Evolutionary conservation across 305 asterid genomes (phyloP).

Genomic region (Fraxinus nigra): DNA sequence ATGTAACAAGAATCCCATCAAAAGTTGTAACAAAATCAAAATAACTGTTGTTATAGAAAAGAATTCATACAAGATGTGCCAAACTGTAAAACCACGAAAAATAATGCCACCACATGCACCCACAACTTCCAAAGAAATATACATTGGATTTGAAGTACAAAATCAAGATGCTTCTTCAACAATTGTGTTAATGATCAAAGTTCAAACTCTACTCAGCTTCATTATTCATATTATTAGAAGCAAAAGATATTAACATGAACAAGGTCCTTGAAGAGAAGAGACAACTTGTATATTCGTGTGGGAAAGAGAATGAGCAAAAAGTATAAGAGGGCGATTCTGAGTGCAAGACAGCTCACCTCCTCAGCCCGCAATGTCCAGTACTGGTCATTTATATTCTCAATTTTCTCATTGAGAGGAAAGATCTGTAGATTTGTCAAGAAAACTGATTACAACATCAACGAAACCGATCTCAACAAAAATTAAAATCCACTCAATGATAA

Average conservation of each 20-base stretch:
- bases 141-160: not conserved
- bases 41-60: not conserved
- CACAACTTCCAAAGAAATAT: not conserved
- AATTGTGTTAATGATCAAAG: not conserved
- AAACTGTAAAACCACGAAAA: not conserved
- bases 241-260: not conserved
- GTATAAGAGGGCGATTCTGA: conserved; percentile 1
- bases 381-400: conserved; percentile 75
- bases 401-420: conserved; percentile 56
- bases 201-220: not conserved
- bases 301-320: conserved; percentile 10
- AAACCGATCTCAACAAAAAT: not conserved
- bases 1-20: conserved; percentile 4
- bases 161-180: not conserved
- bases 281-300: not conserved
- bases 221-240: not conserved
- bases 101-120: not conserved
- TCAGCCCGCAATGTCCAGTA: conserved; percentile 78
- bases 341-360: conserved; percentile 45
- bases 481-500: conserved; percentile 3
- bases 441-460: conserved; percentile 6
- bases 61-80: not conserved
- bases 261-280: not conserved
- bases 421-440: conserved; percentile 42
- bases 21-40: conserved; percentile 1